Percentiles rank a stretch among this genome's conserved stretches.
These are phyloP conservation scores for Paralagenidium karlingii DNA, from an alignment of 352 stramenopile genomes.

Conservation along the genomic window DNA sequence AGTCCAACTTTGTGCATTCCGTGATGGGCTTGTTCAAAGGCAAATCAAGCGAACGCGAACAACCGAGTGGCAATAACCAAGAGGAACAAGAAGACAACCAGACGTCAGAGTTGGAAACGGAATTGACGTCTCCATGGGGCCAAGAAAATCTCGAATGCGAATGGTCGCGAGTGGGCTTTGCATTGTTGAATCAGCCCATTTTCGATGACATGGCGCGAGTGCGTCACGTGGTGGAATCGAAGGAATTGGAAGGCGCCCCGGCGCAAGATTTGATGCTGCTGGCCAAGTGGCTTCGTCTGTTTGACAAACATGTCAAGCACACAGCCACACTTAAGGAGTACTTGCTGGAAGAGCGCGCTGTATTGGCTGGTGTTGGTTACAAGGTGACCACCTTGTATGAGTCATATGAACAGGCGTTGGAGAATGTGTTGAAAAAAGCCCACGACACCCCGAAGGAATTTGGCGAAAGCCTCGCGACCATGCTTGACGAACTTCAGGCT, in stretches of 20 bases:
- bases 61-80: background rate
- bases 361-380: constrained; percentile 36
- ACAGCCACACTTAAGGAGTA: constrained; percentile 54
- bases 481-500: constrained; percentile 37
- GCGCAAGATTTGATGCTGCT: constrained; percentile 37
- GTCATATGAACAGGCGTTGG: constrained; percentile 33
- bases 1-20: constrained; percentile 44
- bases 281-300: constrained; percentile 43
- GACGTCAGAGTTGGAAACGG: constrained; percentile 2
- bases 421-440: constrained; percentile 26
- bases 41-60: constrained; percentile 5
- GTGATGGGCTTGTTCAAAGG: constrained; percentile 33
- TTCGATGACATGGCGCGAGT: constrained; percentile 45
- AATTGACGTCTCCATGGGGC: constrained; percentile 27
- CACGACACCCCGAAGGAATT: constrained; percentile 34
- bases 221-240: constrained; percentile 25
- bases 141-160: constrained; percentile 21
- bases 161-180: constrained; percentile 39
- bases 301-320: constrained; percentile 43
- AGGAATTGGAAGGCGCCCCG: constrained; percentile 31
- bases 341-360: constrained; percentile 41
- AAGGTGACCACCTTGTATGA: constrained; percentile 54
- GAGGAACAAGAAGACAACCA: background rate
- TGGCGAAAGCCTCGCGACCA: constrained; percentile 15
- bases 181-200: constrained; percentile 37